Percentiles rank a stretch among this genome's conserved stretches.
Conservation (phyloP, 495 filamentous ascomycete species). For the Penicillium fimorum region DNA sequence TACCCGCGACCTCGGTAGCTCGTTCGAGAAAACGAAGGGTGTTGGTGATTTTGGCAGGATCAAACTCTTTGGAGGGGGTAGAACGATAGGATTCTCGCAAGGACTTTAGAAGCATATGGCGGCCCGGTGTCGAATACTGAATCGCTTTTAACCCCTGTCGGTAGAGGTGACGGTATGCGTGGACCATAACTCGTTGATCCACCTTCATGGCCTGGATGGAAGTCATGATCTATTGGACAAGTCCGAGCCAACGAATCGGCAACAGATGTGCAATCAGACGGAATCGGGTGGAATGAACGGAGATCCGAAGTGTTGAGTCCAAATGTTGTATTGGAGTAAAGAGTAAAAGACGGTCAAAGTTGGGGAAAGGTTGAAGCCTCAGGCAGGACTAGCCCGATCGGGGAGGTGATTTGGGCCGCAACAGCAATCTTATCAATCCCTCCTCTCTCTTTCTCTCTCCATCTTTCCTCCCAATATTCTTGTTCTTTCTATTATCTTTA, state of each 20-base stretch:
- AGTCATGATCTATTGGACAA: slow-evolving; percentile 10
- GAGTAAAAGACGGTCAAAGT: slow-evolving; percentile 9
- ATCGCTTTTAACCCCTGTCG: slow-evolving; percentile 72
- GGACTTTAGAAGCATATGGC: slow-evolving; percentile 61
- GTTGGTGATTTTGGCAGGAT: slow-evolving; percentile 60
- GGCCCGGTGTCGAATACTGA: slow-evolving; percentile 74
- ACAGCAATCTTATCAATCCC: slow-evolving; percentile 17
- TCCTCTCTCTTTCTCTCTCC: background rate
- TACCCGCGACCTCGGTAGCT: slow-evolving; percentile 61
- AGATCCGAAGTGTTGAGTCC: slow-evolving; percentile 1
- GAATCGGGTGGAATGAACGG: background rate
- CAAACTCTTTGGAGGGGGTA: slow-evolving; percentile 48
- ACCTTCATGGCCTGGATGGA: slow-evolving; percentile 14
- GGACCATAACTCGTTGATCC: slow-evolving; percentile 49
- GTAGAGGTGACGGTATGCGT: slow-evolving; percentile 79
- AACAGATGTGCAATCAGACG: background rate
- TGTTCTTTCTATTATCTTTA: background rate
- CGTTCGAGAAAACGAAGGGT: slow-evolving; percentile 75
- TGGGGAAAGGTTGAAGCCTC: slow-evolving; percentile 14
- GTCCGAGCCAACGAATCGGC: background rate
- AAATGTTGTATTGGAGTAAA: slow-evolving; percentile 9
- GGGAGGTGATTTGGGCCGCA: slow-evolving; percentile 32
- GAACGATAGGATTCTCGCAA: slow-evolving; percentile 72
- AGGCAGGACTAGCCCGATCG: slow-evolving; percentile 24
- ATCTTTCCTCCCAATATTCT: background rate